Base-by-base conservation (phyloP, 1,284 basidiomycete species). In the Tilletia setariae region DNA sequence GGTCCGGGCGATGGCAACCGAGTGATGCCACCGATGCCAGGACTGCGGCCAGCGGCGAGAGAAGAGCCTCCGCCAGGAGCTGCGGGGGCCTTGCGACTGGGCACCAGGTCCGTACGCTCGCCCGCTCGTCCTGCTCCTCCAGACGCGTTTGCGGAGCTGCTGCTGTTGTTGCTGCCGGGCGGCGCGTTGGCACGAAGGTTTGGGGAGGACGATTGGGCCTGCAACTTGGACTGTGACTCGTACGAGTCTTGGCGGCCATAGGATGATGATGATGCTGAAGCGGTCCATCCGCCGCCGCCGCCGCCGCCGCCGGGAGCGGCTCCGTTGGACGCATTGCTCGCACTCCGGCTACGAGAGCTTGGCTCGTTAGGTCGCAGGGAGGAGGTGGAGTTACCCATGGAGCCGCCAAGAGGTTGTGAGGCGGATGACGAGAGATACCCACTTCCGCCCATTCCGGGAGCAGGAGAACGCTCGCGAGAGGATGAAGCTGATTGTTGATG, bases 11-110 rank as follows among this genome's bases (percentile, higher is more conserved):
- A 56, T 6, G 53, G 53, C 53, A 56, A 19, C 4, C 53, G 53
- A 21, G 15, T 15, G 25, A 56, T 51, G 72, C 67, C 13, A 15
- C 28, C 64, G 3, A 44, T 2, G 46, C 19, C 19, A 8, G 23
- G 63, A 25, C 35, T 43, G 63, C 63, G 40, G 2, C 42, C 23
- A 7, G 63, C 16, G 11, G 53, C n/a, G 21, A 25, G 53, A 28
- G 21, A 6, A 28, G 53, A 56, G 13, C 46, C 30, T 21, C 51
- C 32, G 21, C 76, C 70, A 2, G 76, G 77, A 21, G 77, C 76
- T 16, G 76, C 70, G 21, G 77, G 77, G 11, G 78, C 78, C 51
- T 78, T 78, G 49, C 76, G 75, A 63, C 71, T 77, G 19, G 78
- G 68, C 0, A 78, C 75, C 30, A 79, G 65, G 40, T 78, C 76